phyloP scores from a whole-genome alignment of 1,139 yeast species.

The Hyphopichia wangnamkhiaoensis region DNA sequence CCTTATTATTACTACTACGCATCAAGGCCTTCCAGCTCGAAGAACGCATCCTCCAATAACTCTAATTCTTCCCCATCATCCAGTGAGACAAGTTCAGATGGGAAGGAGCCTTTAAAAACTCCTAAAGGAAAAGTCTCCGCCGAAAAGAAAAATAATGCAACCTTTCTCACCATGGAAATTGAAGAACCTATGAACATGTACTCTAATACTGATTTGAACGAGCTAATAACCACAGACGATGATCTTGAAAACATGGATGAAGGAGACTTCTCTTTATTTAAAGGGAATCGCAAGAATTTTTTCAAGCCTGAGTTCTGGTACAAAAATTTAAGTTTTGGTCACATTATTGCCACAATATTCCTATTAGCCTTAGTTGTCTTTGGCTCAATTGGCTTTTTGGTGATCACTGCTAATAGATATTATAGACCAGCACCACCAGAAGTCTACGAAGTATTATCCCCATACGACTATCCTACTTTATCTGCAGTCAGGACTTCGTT shows the following conservation, averaged over 20 bases:
- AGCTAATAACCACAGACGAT: constrained; percentile 7
- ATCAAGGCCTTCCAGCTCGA: not conserved
- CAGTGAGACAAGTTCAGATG: not conserved
- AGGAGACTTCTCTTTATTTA: constrained; percentile 7
- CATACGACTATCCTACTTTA: constrained; percentile 21
- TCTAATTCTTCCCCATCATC: not conserved
- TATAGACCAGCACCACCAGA: constrained; percentile 11
- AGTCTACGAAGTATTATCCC: constrained; percentile 16
- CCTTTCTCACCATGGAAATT: not conserved
- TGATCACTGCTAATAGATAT: constrained; percentile 9
- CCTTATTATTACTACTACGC: constrained; percentile 15
- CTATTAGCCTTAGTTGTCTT: constrained; percentile 14
- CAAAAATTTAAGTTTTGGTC: constrained; percentile 11
- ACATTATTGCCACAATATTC: constrained; percentile 11
- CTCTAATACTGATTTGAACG: not conserved
- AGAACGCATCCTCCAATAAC: not conserved
- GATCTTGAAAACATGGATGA: constrained; percentile 11
- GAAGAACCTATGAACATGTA: not conserved
- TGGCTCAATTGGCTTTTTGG: constrained; percentile 17
- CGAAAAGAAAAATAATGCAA: not conserved
- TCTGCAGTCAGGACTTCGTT: constrained; percentile 24
- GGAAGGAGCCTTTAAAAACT: not conserved
- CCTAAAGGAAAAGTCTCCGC: too few species aligned
- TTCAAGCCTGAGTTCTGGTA: constrained; percentile 14
- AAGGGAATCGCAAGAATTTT: constrained; percentile 8